Evolutionary conservation across 139 green algal genomes (phyloP).

Genomic region (Marvania coccoides): DNA sequence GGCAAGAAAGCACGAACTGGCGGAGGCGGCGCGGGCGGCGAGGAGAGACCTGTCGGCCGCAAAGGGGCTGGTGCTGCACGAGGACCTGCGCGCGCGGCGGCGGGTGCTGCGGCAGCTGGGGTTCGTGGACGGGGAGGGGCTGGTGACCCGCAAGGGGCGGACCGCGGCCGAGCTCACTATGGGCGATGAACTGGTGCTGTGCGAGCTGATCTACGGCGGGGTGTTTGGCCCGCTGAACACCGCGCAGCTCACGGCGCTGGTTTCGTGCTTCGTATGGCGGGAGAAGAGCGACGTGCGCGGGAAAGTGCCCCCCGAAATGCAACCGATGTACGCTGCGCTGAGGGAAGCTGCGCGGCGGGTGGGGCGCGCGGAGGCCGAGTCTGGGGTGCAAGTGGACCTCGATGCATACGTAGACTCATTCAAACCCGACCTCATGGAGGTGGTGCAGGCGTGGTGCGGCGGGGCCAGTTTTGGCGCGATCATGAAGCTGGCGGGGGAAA

Average conservation of each 20-base stretch:
- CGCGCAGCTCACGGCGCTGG: conserved; percentile 49
- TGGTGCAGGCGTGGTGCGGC: conserved; percentile 49
- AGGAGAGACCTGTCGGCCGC: conserved; percentile 44
- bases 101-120: conserved; percentile 60
- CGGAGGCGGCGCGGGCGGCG: conserved; percentile 29
- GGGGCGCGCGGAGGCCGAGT: conserved; percentile 39
- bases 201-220: conserved; percentile 68
- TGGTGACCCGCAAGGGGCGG: conserved; percentile 60
- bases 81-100: conserved; percentile 53
- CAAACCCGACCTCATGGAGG: conserved; percentile 64
- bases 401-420: conserved; percentile 68
- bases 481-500: conserved; percentile 27
- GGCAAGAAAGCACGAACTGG: conserved; percentile 28
- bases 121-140: conserved; percentile 39
- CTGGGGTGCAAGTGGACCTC: conserved; percentile 40
- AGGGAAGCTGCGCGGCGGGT: conserved; percentile 49
- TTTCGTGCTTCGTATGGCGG: conserved; percentile 68
- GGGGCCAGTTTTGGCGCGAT: conserved; percentile 57
- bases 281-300: conserved; percentile 39
- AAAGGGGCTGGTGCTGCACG: conserved; percentile 50
- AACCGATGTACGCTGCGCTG: conserved; percentile 31
- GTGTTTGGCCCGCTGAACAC: conserved; percentile 48
- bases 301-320: conserved; percentile 51
- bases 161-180: conserved; percentile 49
- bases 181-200: conserved; percentile 70